Base-by-base conservation (phyloP, 495 filamentous ascomycete species). In the Usnea hakonensis region DNA sequence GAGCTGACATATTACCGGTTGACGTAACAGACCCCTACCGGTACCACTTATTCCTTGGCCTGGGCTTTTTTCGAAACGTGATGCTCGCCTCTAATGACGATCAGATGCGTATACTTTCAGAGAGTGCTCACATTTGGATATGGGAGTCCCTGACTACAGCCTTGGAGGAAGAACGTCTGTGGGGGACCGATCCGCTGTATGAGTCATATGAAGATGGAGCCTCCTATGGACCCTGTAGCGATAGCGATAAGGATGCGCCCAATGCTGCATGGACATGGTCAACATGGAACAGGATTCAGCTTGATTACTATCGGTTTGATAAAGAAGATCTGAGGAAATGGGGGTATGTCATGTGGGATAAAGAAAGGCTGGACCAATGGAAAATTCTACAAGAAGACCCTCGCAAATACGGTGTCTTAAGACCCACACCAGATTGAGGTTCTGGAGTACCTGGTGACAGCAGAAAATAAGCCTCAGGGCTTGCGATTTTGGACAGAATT, bases 201-300 rank as follows among this genome's bases (percentile, higher is more conserved):
- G 36, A 40, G 17, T 21, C 55, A n/a, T 30, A 14, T 2, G 4
- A 2, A 16, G 19, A 28, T 30, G 16, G 10, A 37, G 28, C 16
- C 23, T 32, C 7, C 28, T 10, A 6, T 26, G 6, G 2, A 21
- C 17, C 48, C 40, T 0, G 6, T 3, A 26, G 40, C 1, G 37
- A 44, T 9, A 37, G 30, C 57, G 30, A 48, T 46, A 32, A 1
- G 5, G 6, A 58, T 21, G 17, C 26, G 43, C 56, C 56, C 6
- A 58, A 58, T 23, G 55, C 55, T 7, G 35, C 55, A 41, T 57
- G 55, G 21, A 19, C 5, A 16, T 57, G 55, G 37, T 57, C 55
- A 3, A 44, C 37, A 19, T 23, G 11, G 38, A 17, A 57, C 0
- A 33, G 21, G 37, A 5, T 57, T 28, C 16, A 43, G 21, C 41